Conservation (phyloP, 345 rosid genomes). For the Hypericum androsaemum region DNA sequence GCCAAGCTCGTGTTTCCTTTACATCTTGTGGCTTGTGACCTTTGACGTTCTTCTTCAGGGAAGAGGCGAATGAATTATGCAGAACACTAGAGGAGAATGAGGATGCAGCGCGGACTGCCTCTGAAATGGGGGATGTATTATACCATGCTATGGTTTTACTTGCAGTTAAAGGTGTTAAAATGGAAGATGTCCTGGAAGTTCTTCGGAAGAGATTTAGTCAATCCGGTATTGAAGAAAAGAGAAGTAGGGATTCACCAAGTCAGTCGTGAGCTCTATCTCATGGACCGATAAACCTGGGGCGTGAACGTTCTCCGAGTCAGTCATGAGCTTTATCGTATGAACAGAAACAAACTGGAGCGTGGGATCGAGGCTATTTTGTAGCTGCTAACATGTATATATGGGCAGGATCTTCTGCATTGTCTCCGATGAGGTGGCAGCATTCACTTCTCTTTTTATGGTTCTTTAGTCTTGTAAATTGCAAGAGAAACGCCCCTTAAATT, state of each 20-base stretch:
- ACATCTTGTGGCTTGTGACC: not conserved
- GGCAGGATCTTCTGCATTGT: no score
- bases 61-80: conserved; percentile 82
- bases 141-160: conserved; percentile 75
- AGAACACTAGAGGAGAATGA: conserved; percentile 66
- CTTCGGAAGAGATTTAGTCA: conserved; percentile 49
- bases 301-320: no score
- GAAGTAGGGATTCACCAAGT: conserved; percentile 19
- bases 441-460: no score
- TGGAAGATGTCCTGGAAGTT: conserved; percentile 53
- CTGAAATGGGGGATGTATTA: conserved; percentile 76
- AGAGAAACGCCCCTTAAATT: no score
- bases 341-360: no score
- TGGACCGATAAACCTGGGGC: no score
- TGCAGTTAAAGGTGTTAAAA: conserved; percentile 36
- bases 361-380: no score
- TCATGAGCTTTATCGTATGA: no score
- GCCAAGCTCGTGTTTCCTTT: not conserved
- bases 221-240: conserved; percentile 75
- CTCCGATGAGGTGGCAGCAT: no score
- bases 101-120: conserved; percentile 41
- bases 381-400: no score
- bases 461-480: no score
- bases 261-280: not conserved
- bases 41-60: conserved; percentile 26